Base-by-base conservation (phyloP, 2,329 filamentous ascomycete species). In the Pestalotiopsis fici region DNA sequence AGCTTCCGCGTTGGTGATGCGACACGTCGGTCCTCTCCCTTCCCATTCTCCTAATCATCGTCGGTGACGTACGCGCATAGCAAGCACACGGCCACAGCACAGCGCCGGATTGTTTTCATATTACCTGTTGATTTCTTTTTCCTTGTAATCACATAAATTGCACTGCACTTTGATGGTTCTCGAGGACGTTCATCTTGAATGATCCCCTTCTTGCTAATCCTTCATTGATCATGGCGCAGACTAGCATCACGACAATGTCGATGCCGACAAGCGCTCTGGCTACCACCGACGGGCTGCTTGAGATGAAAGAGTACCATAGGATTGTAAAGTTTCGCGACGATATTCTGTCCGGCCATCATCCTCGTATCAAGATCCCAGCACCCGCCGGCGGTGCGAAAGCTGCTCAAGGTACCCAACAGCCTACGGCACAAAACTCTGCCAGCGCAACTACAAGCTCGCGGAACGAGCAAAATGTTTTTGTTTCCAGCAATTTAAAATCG, bases 261-360 rank as follows among this genome's bases (percentile, higher is more conserved):
- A 63, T 70, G 66, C 68, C 69, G 59, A 63, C 70, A 54, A 70
- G n/a, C 35, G 15, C 64, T 13, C 31, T 37, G 56, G 27, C 28
- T 15, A 37, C 72, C 59, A 62, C 71, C 65, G 66, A 72, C 70
- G 85, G 88, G 71, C 77, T 84, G 67, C 82, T 86, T 74, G 88
- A 91, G 75, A 80, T 91, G 62, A 80, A 84, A 74, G 89, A 95
- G 80, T 96, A 94, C 83, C 88, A 91, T 76, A 93, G 91, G 81
- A 92, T 98, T 75, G 79, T 97, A 76, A 88, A 86, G 73, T 90
- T 98, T 79, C 91, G 90, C 80, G 92, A 97, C 83, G 86, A 90
- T 73, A 87, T 98, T 73, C 85, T 96, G 77, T 88, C 93, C 78
- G 94, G 95, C 76, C 89, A 86, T 73, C 91, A 95, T 75, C 86